Percentiles rank a stretch among this genome's conserved stretches.
Conservation (phyloP, 1,284 basidiomycete genomes). For the Marasmius sp. region DNA sequence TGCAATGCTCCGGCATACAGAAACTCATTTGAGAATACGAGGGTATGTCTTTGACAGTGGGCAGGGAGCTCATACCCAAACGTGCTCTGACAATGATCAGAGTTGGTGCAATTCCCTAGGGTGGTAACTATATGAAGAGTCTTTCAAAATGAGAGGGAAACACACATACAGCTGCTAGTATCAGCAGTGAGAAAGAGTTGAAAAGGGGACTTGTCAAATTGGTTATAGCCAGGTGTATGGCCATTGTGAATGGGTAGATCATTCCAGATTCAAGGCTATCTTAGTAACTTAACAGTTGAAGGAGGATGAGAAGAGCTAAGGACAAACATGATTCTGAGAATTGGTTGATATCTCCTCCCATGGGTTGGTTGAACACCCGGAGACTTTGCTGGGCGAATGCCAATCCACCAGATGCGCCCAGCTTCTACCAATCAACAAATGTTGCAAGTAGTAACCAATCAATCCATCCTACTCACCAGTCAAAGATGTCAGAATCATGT, state of each 20-base stretch:
- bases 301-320: too few relatives aligned
- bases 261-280: not conserved
- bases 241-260: not conserved
- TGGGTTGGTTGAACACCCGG: too few relatives aligned
- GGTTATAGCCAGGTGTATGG: not conserved
- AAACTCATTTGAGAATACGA: not conserved
- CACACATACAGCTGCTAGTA: too few relatives aligned
- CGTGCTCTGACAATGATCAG: not conserved
- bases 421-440: not conserved
- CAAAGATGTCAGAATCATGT: not conserved
- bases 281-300: too few relatives aligned
- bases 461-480: not conserved
- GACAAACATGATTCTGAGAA: not conserved
- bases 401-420: not conserved
- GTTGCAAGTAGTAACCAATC: too few relatives aligned
- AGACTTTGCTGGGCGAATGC: too few relatives aligned
- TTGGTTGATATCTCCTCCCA: not conserved
- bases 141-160: too few relatives aligned
- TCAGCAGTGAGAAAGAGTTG: too few relatives aligned
- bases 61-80: not conserved
- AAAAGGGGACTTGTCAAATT: not conserved
- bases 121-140: too few relatives aligned
- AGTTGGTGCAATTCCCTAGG: not conserved
- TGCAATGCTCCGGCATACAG: not conserved
- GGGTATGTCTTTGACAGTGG: not conserved